Evolutionary conservation across 2,329 filamentous ascomycete species (phyloP), one percentile per base, ranked within the genome.

Genomic region (Phialophora macrospora): DNA sequence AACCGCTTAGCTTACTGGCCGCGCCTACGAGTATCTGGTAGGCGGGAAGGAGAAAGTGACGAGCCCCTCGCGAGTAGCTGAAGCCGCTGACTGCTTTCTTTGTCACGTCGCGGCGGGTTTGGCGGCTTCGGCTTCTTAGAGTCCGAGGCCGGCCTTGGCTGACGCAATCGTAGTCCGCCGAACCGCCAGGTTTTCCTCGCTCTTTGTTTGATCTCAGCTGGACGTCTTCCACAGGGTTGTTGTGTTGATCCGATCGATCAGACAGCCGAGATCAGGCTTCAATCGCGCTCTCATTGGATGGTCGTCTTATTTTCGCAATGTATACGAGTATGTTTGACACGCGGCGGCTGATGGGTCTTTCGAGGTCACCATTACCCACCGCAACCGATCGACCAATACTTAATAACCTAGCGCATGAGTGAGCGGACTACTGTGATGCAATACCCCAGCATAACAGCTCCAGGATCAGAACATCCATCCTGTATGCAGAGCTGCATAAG

Each of bases 61-160:
- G 24, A 24, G 3, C 24, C 24, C 24, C 24, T 24, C 24, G 24
- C 24, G 14, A 48, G 48, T 26, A 51, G 20, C 20, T 51, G 9
- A 26, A 51, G 22, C 7, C 48, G 48, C 9, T 26, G 48, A 51
- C 48, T 12, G 48, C 48, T 51, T 51, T 51, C 48, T 51, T 22
- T 51, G 48, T 51, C 48, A 51, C 11, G 9, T 28, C 22, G 48
- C 48, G 4, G 46, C 9, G 14, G 14, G 17, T 41, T 17, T 2
- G 38, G 38, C 8, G 38, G 6, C 17, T 44, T n/a, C 14, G 38
- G 38, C 38, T 20, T 6, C 14, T 12, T 34, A 8, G 28, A 34
- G 28, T 22, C 52, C 52, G 52, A 55, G 28, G 6, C 32, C 8
- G n/a, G 28, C 28, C 52, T 55, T 55, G 52, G 52, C 52, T 55